Base-by-base conservation (phyloP, 2,329 filamentous ascomycete genomes). In the Mycosphaerelloides madeirae region DNA sequence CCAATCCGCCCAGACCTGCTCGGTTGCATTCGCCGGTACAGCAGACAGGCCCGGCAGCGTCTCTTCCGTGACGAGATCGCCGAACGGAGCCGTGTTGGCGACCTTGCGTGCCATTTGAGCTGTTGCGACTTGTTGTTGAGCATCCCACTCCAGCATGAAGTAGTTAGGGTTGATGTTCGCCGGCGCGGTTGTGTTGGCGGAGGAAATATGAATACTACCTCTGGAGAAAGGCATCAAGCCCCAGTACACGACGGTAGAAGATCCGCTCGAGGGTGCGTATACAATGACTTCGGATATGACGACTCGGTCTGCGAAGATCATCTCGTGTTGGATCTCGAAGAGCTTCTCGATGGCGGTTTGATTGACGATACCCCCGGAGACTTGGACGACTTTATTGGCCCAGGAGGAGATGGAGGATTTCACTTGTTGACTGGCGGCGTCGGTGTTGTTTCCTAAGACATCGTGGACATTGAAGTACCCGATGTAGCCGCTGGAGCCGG, bases 341-440 rank as follows among this genome's bases (percentile, higher is more conserved):
- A 46, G 43, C n/a, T 42, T 35, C 36, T 54, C 37, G 14, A 53
- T 32, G 7, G 32, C 33, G 4, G 41, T 29, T 1, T 33, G 31
- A 31, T 7, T 64, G 54, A n/a, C 54, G 45, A 19, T 44, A 25
- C 38, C 38, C 18, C 15, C 42, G 32, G 29, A 49, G 41, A 2
- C 64, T 62, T 46, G 66, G 66, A 11, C 66, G 64, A 50, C 65
- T 65, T 48, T 57, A 38, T 53, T 56, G 36, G 38, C 52, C 32
- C 44, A 55, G 1, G 11, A 20, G n/a, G 45, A 31, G 13, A 52
- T 22, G 3, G 45, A 44, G 3, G 38, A 13, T 5, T 45, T 38
- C 25, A 69, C 56, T 52, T 71, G 74, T 1, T 65, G 53, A 38
- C 71, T 72, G 1, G 60, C 66, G 22, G 59, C 65, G 7, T 59